Base-by-base conservation (phyloP, 2,329 filamentous ascomycete species). In the Nemania abortiva region DNA sequence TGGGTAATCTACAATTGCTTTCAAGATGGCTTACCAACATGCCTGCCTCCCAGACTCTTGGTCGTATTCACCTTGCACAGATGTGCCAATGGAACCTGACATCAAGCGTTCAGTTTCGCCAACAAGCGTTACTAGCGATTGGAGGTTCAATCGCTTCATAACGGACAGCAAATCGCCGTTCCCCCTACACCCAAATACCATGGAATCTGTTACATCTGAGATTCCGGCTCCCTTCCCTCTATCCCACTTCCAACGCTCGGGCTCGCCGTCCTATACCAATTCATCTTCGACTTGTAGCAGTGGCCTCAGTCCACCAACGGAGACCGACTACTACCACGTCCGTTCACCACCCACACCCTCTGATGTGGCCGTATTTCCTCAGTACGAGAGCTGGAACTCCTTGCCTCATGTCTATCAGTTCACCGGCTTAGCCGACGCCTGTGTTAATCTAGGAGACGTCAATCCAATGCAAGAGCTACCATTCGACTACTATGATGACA, bases 201-300 rank as follows among this genome's bases (percentile, higher is more conserved):
- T 69, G 34, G 71, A 77, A 29, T 29, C 75, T 34, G 56, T 71
- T 31, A 31, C 74, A 24, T 52, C 74, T 27, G 68, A 71, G 4
- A 63, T 66, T 31, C 63, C 73, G 10, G 9, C 73, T 11, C 65
- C 71, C 58, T 70, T 74, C 27, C 72, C 70, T 50, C 75, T 64
- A 39, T 66, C 65, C 60, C 71, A 69, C 37, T 69, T 71, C 70
- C 75, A 69, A 60, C 79, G 79, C 29, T 77, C 78, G 50, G 74
- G 71, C 34, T 82, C 82, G 7, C 81, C 82, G 7, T 79, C 79
- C 13, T 83, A 80, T 20, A 81, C 81, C 13, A 77, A 80, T 31
- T 76, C 77, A 18, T 78, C 80, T 4, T 81, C 81, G 24, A 77
- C 77, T 0, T 80, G 79, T 64, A 79, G 81, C 65, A 80, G 78